Evolutionary conservation across 768 basidiomycete genomes (phyloP).

Genomic region (Phylloporus sp.): DNA sequence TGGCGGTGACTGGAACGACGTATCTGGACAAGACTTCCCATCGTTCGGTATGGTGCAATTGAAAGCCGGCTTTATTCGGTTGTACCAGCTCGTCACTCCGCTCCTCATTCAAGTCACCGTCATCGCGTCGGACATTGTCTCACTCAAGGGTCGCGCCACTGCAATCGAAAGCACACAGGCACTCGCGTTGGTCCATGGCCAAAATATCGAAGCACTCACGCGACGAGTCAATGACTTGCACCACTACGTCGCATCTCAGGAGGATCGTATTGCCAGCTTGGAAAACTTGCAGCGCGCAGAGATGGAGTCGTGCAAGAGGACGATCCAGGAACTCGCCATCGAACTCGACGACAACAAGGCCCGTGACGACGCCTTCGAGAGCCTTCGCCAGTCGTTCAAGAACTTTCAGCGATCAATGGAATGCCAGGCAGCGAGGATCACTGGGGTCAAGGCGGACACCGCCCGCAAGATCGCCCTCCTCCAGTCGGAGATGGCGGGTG

Average conservation of each 20-base stretch:
- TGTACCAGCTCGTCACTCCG: slow-evolving; percentile 2
- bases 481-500: slow-evolving; percentile 9
- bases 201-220: slow-evolving; percentile 2
- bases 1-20: not conserved
- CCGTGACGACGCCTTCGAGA: slow-evolving; percentile 1
- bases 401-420: slow-evolving; percentile 4
- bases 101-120: slow-evolving; percentile 4
- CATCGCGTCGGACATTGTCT: slow-evolving; percentile 11
- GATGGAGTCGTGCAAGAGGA: slow-evolving; percentile 1
- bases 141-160: slow-evolving; percentile 16
- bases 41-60: slow-evolving; percentile 3
- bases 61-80: slow-evolving; percentile 1
- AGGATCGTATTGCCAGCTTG: slow-evolving; percentile 7
- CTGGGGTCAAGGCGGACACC: slow-evolving; percentile 13
- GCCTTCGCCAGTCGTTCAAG: slow-evolving; percentile 4
- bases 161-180: slow-evolving; percentile 8
- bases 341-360: slow-evolving; percentile 8
- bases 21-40: not conserved
- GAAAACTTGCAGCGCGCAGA: slow-evolving; percentile 7
- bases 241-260: slow-evolving; percentile 10
- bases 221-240: slow-evolving; percentile 8
- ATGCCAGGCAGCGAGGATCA: slow-evolving; percentile 12
- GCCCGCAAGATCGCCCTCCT: slow-evolving; percentile 15
- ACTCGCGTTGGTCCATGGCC: not conserved
- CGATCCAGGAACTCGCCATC: slow-evolving; percentile 10